Evolutionary conservation across 768 basidiomycete species (phyloP), one percentile per base, ranked within the genome.

Genomic region (Serendipita sp.): DNA sequence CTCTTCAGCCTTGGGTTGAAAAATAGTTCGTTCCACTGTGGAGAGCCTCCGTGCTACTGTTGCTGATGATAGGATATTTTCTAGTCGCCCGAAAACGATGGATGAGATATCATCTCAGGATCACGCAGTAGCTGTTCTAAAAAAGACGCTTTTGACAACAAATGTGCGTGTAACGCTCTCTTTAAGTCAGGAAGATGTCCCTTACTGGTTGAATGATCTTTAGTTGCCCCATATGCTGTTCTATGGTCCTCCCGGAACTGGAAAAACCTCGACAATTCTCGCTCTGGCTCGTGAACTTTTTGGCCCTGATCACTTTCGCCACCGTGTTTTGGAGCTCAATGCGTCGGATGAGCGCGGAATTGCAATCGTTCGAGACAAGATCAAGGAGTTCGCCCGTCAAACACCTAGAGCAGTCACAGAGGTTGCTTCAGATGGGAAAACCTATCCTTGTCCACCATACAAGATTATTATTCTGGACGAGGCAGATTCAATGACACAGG

Each of bases 401-500:
- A 91, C 90, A 27, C 90, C 90, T 40, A 82, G 87, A 66, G 88
- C 88, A n/a, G 83, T 87, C 71, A 73, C 80, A 13, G 10, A 10
- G 8, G 55, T 36, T 10, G 74, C 77, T 11, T 86, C 86, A 0
- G 87, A 90, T 67, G 85, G 84, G 27, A 88, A 88, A 70, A 80
- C 78, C 46, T 98, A 97, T 71, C 95, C 94, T 48, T 95, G 90
- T 72, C 96, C 96, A 13, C 96, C 96, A 0, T 99, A 91, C 79
- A 99, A 99, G 73, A 95, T 99, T 67, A 87, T 99, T 71, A 98
- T 99, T 67, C 82, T 99, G 29, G 96, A 99, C 70, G 96, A 99
- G 75, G 96, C 96, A 23, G 96, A 99, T 73, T 95, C 92, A 3
- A 99, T 99, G 96, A 99, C 96, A 3, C 95, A 98, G 75, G 96